Percentiles rank a stretch among this genome's conserved stretches.
Evolutionary conservation across 2,329 filamentous ascomycete species (phyloP).

Genomic region (Ophiostoma sp.): DNA sequence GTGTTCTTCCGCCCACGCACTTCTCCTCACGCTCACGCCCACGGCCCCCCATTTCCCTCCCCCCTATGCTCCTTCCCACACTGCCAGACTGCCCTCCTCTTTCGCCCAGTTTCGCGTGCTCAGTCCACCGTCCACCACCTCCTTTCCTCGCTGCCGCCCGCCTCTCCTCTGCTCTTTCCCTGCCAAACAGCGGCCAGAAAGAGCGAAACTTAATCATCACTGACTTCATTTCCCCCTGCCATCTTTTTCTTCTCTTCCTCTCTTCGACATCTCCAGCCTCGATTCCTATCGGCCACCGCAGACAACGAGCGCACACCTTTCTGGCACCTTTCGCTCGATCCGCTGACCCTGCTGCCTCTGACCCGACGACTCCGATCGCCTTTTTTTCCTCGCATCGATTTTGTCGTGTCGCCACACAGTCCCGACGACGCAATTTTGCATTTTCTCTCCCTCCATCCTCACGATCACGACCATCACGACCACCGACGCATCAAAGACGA

Average conservation of each 20-base stretch:
- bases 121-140: constrained; percentile 10
- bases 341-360: not conserved
- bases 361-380: constrained; percentile 8
- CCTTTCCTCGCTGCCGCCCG: constrained; percentile 2
- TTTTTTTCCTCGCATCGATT: constrained; percentile 12
- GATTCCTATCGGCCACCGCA: constrained; percentile 19
- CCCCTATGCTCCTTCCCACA: constrained; percentile 2
- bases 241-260: constrained; percentile 22
- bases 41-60: not conserved
- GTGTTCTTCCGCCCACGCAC: not conserved
- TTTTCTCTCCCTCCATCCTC: not conserved
- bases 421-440: not conserved
- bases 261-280: not conserved
- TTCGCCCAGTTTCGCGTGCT: constrained; percentile 17
- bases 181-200: constrained; percentile 6
- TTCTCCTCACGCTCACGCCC: constrained; percentile 2
- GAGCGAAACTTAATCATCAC: constrained; percentile 29
- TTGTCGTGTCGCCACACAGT: constrained; percentile 10
- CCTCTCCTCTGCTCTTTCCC: constrained; percentile 5
- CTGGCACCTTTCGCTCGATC: not conserved
- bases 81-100: not conserved
- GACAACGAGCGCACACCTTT: not conserved
- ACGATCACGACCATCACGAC: not conserved
- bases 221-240: constrained; percentile 23
- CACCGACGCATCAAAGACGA: not conserved